phyloP scores from a whole-genome alignment of 2,329 filamentous ascomycete species.

The Beauveria medogensis region DNA sequence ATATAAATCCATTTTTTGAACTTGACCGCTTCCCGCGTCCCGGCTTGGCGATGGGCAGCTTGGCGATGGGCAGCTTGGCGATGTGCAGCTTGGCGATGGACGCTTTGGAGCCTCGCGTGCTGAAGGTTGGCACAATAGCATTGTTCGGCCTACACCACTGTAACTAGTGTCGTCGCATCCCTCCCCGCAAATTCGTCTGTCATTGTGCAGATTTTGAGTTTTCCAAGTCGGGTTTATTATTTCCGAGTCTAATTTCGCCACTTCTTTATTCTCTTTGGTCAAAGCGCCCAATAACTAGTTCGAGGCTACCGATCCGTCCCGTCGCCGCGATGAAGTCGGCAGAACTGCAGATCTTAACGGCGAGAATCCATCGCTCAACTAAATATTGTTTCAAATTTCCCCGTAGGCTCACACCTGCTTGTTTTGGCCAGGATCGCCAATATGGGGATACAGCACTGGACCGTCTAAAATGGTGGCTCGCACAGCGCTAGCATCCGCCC shows the following conservation, averaged over 20 bases:
- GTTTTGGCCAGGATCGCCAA: constrained; percentile 1
- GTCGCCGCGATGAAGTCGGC: not conserved
- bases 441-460: not conserved
- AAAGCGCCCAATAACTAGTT: not conserved
- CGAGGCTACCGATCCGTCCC: not conserved
- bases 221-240: not conserved
- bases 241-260: not conserved
- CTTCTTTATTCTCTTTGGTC: not conserved
- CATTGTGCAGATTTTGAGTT: not conserved
- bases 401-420: not conserved
- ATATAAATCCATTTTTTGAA: not conserved
- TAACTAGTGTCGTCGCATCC: too few species aligned
- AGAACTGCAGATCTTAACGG: not conserved
- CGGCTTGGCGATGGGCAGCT: constrained; percentile 3
- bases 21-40: not conserved
- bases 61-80: not conserved
- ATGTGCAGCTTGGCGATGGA: not conserved
- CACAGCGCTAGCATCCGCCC: not conserved
- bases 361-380: not conserved
- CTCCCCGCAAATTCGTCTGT: too few species aligned
- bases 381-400: not conserved
- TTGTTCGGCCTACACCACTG: too few species aligned
- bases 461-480: not conserved
- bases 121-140: not conserved
- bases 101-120: not conserved